Percentiles rank a stretch among this genome's conserved stretches.
Conservation (phyloP, 306 rosid genomes). For the Prunus persica region Prunus_persica_NCBIv2 NC_034016.1:21761001-21761500, state of each 20-base stretch:
- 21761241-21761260: background rate
- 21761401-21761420: constrained; percentile 64
- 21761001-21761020: background rate
- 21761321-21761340: background rate
- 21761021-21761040: background rate
- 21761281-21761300: background rate
- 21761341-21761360: background rate
- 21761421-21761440: constrained; percentile 38
- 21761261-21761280: background rate
- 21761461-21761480: constrained; percentile 1
- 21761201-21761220: background rate
- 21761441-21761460: background rate
- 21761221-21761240: background rate
- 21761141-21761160: background rate
- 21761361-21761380: background rate
- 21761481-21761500: background rate
- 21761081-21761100: background rate
- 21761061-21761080: background rate
- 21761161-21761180: background rate
- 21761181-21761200: background rate
- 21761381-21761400: constrained; percentile 28
- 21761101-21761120: background rate
- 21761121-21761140: background rate
- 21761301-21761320: background rate
- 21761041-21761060: background rate